These are phyloP conservation scores for Trifolium pratense DNA, from an alignment of 306 rosid species.

Conservation along the genomic window DNA sequence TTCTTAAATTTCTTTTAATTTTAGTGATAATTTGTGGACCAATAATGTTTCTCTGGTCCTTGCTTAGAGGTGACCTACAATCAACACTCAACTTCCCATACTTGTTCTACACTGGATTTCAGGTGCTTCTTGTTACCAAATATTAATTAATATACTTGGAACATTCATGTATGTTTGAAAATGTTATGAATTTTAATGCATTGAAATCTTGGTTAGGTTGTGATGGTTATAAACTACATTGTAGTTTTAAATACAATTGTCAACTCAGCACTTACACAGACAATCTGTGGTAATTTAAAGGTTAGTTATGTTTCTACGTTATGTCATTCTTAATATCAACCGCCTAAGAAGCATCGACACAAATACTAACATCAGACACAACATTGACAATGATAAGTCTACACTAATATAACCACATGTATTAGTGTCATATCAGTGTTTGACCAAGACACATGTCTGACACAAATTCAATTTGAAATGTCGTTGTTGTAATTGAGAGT, in stretches of 20 bases:
- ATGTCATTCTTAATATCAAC: background rate
- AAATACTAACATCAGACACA: background rate
- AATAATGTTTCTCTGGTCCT: slow-evolving; percentile 66
- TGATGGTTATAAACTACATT: slow-evolving; percentile 73
- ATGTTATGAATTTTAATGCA: too few relatives aligned
- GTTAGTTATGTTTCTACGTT: slow-evolving; percentile 16
- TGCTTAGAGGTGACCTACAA: slow-evolving; percentile 61
- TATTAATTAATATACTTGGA: background rate
- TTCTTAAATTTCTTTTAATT: too few relatives aligned
- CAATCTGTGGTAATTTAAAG: slow-evolving; percentile 73
- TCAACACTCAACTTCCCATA: slow-evolving; percentile 60
- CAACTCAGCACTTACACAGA: slow-evolving; percentile 87
- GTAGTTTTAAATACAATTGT: slow-evolving; percentile 75
- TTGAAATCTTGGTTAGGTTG: slow-evolving; percentile 62
- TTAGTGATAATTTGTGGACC: slow-evolving; percentile 75
- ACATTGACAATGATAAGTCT: background rate
- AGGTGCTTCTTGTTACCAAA: slow-evolving; percentile 53
- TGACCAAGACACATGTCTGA: background rate
- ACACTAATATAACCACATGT: too few relatives aligned
- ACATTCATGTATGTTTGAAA: too few relatives aligned
- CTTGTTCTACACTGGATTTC: slow-evolving; percentile 64
- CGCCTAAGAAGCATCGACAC: background rate
- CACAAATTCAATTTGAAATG: background rate
- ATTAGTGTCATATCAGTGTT: too few relatives aligned
- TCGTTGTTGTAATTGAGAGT: too few relatives aligned